Percentiles rank a stretch among this genome's conserved stretches.
These are phyloP conservation scores for Trametes hirsuta DNA, from an alignment of 1,284 basidiomycete species.

Conservation along the genomic window DNA sequence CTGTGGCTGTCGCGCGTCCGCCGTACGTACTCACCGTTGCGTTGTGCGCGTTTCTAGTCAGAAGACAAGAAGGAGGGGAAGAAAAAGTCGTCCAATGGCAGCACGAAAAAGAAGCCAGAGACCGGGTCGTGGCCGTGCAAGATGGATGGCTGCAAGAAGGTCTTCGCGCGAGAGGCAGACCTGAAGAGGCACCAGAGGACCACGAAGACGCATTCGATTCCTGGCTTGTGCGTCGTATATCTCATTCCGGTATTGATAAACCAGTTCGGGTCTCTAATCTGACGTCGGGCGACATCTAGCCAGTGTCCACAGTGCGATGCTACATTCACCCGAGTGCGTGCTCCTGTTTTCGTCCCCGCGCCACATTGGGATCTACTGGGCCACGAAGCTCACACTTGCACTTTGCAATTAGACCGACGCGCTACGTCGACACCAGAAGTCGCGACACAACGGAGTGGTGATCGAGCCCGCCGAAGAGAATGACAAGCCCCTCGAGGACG, in stretches of 20 bases:
- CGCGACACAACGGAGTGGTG: conserved; percentile 72
- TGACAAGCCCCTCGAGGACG: conserved; percentile 35
- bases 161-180: conserved; percentile 78
- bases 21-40: conserved; percentile 21
- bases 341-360: conserved; percentile 18
- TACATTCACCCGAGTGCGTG: conserved; percentile 69
- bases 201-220: conserved; percentile 70
- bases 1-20: conserved; percentile 14
- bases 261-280: not conserved
- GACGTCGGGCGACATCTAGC: conserved; percentile 39
- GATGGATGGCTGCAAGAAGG: conserved; percentile 76
- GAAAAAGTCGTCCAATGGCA: conserved; percentile 38
- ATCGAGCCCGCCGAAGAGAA: conserved; percentile 51
- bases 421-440: conserved; percentile 45
- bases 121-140: conserved; percentile 73
- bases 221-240: conserved; percentile 60
- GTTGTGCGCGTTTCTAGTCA: conserved; percentile 31
- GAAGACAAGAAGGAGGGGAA: conserved; percentile 54
- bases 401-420: conserved; percentile 37
- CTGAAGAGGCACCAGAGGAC: conserved; percentile 77
- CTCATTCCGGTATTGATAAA: not conserved
- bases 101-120: conserved; percentile 47
- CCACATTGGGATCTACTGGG: not conserved
- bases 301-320: conserved; percentile 77
- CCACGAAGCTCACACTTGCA: not conserved